Percentiles rank a stretch among this genome's conserved stretches.
phyloP scores from a whole-genome alignment of 345 rosid species.

The Euphorbia lathyris region DNA sequence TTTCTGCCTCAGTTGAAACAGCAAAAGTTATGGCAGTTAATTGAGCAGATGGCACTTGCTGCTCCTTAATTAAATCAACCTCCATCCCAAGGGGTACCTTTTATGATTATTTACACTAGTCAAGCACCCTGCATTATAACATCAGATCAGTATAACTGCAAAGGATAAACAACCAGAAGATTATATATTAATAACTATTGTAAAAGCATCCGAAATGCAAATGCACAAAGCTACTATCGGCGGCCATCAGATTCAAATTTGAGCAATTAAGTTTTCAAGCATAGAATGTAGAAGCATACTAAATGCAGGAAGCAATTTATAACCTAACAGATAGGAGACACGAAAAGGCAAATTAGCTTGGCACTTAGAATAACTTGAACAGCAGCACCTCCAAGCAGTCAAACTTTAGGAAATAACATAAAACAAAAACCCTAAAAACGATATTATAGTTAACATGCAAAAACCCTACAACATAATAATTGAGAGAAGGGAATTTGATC shows the following conservation, averaged over 20 bases:
- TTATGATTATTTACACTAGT: slow-evolving; percentile 8
- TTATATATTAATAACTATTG: not conserved
- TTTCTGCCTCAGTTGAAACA: slow-evolving; percentile 43
- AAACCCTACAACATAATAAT: no score
- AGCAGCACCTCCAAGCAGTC: not conserved
- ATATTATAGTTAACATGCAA: no score
- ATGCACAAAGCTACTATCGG: not conserved
- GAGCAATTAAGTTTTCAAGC: no score
- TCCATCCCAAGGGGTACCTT: slow-evolving; percentile 30
- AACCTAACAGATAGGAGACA: not conserved
- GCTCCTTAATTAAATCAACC: slow-evolving; percentile 31
- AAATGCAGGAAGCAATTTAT: not conserved
- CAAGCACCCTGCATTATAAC: slow-evolving; percentile 18
- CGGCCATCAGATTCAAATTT: not conserved
- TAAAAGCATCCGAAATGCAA: slow-evolving; percentile 2
- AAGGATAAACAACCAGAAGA: not conserved
- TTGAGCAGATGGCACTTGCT: slow-evolving; percentile 40
- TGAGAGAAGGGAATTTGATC: no score
- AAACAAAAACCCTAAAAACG: no score
- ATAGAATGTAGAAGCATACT: no score
- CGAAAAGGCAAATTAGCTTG: not conserved
- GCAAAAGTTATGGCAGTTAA: slow-evolving; percentile 38
- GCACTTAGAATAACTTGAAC: not conserved
- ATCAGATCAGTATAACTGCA: slow-evolving; percentile 2
- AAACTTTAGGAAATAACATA: not conserved